Percentiles rank a stretch among this genome's conserved stretches.
phyloP scores from a whole-genome alignment of 2,329 filamentous ascomycete genomes.

The Geosmithia flava region DNA sequence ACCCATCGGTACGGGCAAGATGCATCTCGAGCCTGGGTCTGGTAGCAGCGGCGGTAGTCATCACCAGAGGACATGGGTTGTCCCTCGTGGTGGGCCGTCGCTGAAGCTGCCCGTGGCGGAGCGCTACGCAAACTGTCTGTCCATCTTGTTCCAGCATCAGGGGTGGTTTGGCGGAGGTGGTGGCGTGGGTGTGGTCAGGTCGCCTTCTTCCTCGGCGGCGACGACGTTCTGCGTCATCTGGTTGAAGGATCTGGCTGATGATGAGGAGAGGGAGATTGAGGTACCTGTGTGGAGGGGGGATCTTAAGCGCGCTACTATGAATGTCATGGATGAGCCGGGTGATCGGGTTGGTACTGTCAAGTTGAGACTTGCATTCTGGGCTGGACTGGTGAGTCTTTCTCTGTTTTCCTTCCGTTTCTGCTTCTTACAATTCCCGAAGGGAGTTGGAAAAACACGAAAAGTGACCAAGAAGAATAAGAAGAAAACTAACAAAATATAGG shows the following conservation, averaged over 20 bases:
- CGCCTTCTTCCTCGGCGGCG: no score
- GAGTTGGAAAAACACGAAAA: neutral
- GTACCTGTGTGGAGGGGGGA: slow-evolving; percentile 55
- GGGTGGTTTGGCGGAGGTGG: slow-evolving; percentile 2
- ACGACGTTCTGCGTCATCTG: slow-evolving; percentile 53
- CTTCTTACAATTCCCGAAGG: no score
- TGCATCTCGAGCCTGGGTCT: slow-evolving; percentile 38
- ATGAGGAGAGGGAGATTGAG: slow-evolving; percentile 45
- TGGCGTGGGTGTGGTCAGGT: slow-evolving; percentile 29
- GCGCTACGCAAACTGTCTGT: slow-evolving; percentile 42
- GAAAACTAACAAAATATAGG: no score
- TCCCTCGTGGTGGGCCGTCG: slow-evolving; percentile 32
- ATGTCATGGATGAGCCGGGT: slow-evolving; percentile 28
- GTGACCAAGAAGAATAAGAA: no score
- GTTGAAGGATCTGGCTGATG: slow-evolving; percentile 58
- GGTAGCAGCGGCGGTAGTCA: no score
- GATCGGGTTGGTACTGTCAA: slow-evolving; percentile 33
- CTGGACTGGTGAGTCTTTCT: slow-evolving; percentile 21
- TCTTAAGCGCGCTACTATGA: slow-evolving; percentile 31
- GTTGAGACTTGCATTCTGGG: slow-evolving; percentile 20
- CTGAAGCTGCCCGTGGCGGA: slow-evolving; percentile 43
- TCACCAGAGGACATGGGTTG: slow-evolving; percentile 36
- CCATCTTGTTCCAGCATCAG: slow-evolving; percentile 37
- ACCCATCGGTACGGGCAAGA: slow-evolving; percentile 42
- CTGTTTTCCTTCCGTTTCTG: no score